Base-by-base conservation (phyloP, 345 rosid species). In the Rhizophora apiculata region DNA sequence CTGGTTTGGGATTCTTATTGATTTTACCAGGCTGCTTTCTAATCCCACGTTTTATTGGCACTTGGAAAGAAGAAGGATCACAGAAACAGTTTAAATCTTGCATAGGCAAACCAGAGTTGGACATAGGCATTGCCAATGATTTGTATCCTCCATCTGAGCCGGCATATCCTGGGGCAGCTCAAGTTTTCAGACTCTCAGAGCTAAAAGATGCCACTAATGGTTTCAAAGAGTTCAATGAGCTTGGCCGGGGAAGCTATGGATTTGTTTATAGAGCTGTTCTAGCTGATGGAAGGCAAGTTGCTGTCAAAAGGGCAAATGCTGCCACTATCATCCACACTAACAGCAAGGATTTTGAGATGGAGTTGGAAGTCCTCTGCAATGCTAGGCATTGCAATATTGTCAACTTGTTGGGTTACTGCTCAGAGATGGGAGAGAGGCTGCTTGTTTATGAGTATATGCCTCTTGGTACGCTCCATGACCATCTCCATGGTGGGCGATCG, bases 191-290 rank as follows among this genome's bases (percentile, higher is more conserved):
- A 57, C 89, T 94, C 31, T 82, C 90, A 6, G 97, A 94, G 81
- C 80, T 94, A 6, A 94, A 89, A 81, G 98, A 94, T 54, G 96
- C 92, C 7, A 91, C 98, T 5, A 89, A 91, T 64, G 97, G 97
- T 15, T 94, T 94, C 82, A 94, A 89, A 75, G 96, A 94, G 79
- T 94, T 94, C 79, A 94, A 88, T 32, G 96, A 87, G 82, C 85
- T 94, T 51, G 97, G 97, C 2, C 78, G 95, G 71, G 97, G 97
- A 77, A 91, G 90, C 80, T 91, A 85, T 39, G 95, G 98, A 60
- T 94, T 94, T 34, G 98, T 91, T 68, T 94, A 91, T 76, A 91
- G 85, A 74, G 97, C 96, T 21, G 79, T 88, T 59, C 74, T 94
- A 27, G 60, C 90, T 0, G 97, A 94, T 48, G 98, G 98, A 27